Evolutionary conservation across 2,329 filamentous ascomycete genomes (phyloP).

Genomic region (Tolypocladium tundrense): DNA sequence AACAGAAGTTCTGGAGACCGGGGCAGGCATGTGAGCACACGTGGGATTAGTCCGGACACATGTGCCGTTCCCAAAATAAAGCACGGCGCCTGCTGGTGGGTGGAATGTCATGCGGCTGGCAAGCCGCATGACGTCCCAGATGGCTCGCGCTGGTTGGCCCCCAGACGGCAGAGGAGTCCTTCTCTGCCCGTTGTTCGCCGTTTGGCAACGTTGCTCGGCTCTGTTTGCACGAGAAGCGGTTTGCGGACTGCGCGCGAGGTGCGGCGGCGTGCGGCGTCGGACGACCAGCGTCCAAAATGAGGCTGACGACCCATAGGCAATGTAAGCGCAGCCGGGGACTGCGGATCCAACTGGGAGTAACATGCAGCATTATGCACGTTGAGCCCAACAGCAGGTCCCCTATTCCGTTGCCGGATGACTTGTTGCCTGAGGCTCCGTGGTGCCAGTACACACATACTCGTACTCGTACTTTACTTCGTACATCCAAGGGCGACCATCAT

Average conservation of each 20-base stretch:
- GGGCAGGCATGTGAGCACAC: neutral
- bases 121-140: neutral
- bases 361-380: neutral
- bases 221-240: neutral
- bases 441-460: too few species aligned
- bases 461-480: too few species aligned
- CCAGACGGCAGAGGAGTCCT: neutral
- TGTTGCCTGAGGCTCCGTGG: neutral
- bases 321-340: neutral
- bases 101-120: neutral
- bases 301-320: neutral
- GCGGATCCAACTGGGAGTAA: neutral
- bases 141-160: neutral
- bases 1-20: neutral
- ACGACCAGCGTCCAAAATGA: neutral
- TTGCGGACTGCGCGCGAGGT: too few species aligned
- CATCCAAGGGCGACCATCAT: neutral
- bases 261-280: neutral
- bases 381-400: neutral
- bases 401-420: neutral
- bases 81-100: neutral
- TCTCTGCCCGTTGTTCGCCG: neutral
- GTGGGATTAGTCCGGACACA: neutral
- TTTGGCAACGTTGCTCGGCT: neutral
- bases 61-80: neutral